Percentiles rank a stretch among this genome's conserved stretches.
Conservation (phyloP, 768 basidiomycete species). For the Boletus rex-veris region DNA sequence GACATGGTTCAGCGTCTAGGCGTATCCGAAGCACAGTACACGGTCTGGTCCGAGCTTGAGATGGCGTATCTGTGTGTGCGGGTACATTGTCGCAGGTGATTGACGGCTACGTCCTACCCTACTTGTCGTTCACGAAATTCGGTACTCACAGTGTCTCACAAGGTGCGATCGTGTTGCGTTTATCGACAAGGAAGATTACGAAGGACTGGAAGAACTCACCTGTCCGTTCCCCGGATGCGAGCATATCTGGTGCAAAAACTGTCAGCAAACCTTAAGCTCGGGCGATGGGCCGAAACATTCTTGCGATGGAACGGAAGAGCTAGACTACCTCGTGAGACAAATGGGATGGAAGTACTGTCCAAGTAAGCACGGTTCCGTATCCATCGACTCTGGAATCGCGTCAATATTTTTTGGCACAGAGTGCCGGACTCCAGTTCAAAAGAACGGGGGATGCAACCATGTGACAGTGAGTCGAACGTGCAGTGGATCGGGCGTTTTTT, state of each 20-base stretch:
- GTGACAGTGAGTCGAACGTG: constrained; percentile 45
- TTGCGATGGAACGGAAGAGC: constrained; percentile 55
- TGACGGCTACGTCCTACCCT: not conserved
- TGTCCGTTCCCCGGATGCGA: constrained; percentile 50
- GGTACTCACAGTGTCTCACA: not conserved
- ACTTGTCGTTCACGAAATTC: not conserved
- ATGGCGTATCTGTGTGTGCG: constrained; percentile 39
- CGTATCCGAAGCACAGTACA: constrained; percentile 40
- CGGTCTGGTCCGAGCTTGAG: constrained; percentile 44
- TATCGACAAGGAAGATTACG: constrained; percentile 49
- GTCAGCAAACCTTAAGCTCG: constrained; percentile 37
- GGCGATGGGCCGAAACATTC: constrained; percentile 41
- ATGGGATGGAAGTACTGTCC: constrained; percentile 65
- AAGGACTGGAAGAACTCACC: constrained; percentile 36
- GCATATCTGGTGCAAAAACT: constrained; percentile 59
- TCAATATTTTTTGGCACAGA: constrained; percentile 21
- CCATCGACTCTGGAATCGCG: not conserved
- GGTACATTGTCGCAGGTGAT: constrained; percentile 49
- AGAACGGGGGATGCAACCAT: constrained; percentile 54
- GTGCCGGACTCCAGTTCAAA: constrained; percentile 48
- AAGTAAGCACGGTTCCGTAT: constrained; percentile 31
- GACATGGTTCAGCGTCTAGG: constrained; percentile 38
- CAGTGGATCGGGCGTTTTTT: not conserved
- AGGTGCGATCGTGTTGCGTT: constrained; percentile 51
- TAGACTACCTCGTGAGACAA: constrained; percentile 44